A percentile compares a stretch with the other conserved stretches of the same genome.
phyloP scores from a whole-genome alignment of 345 rosid genomes.

The Gynandropsis gynandra region DNA sequence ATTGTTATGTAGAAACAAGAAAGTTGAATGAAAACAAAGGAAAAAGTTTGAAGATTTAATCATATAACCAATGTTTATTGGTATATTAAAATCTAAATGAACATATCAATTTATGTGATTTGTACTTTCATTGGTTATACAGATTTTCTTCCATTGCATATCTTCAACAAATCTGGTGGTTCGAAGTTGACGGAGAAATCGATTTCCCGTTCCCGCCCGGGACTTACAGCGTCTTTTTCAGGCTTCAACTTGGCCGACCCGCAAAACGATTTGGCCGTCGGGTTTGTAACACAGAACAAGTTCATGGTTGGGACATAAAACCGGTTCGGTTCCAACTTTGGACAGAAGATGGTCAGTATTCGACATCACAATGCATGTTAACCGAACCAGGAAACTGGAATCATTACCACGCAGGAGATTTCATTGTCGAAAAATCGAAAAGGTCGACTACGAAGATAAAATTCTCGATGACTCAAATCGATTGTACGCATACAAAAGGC shows the following conservation, averaged over 20 bases:
- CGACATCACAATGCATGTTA: slow-evolving; percentile 62
- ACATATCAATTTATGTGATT: background rate
- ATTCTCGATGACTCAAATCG: slow-evolving; percentile 90
- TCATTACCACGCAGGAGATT: slow-evolving; percentile 79
- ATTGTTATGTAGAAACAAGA: too few relatives aligned
- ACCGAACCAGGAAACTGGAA: slow-evolving; percentile 66
- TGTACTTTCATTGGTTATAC: slow-evolving; percentile 12
- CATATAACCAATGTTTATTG: too few relatives aligned
- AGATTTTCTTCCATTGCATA: slow-evolving; percentile 77
- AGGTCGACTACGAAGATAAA: slow-evolving; percentile 40
- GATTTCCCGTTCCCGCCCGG: slow-evolving; percentile 91
- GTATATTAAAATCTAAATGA: too few relatives aligned
- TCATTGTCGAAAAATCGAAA: slow-evolving; percentile 38
- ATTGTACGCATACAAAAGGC: slow-evolving; percentile 97
- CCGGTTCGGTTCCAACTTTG: slow-evolving; percentile 83
- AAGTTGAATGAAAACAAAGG: too few relatives aligned
- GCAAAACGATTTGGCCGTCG: slow-evolving; percentile 62
- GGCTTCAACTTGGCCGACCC: slow-evolving; percentile 69
- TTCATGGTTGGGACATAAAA: slow-evolving; percentile 91
- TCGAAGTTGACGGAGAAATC: slow-evolving; percentile 76
- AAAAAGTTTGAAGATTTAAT: too few relatives aligned
- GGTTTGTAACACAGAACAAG: slow-evolving; percentile 57
- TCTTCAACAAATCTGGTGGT: slow-evolving; percentile 98
- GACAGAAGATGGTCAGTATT: slow-evolving; percentile 77
- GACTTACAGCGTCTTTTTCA: slow-evolving; percentile 71